Conservation (phyloP, 176 grass and related monocot species). For the bread wheat (Triticum aestivum) region DNA sequence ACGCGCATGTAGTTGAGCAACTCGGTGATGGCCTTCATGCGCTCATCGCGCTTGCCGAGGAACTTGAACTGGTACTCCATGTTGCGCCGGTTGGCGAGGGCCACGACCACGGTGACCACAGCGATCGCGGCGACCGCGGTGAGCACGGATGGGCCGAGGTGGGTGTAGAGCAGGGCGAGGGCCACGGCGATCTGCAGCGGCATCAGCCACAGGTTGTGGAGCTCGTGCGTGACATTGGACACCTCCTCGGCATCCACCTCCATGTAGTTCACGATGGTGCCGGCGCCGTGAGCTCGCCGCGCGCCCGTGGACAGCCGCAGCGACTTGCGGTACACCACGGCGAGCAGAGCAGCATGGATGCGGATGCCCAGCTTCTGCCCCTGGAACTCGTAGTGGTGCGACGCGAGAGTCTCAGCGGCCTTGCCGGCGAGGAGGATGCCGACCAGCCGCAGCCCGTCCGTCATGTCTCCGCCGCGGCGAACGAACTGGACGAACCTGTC, state of each 20-base stretch:
- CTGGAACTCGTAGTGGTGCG: slow-evolving; percentile 80
- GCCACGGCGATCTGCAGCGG: slow-evolving; percentile 59
- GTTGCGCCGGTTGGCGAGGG: slow-evolving; percentile 49
- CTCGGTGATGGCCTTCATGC: slow-evolving; percentile 75
- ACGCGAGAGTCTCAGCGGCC: slow-evolving; percentile 51
- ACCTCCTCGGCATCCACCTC: slow-evolving; percentile 71
- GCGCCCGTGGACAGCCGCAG: slow-evolving; percentile 61
- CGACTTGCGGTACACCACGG: slow-evolving; percentile 64
- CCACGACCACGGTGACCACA: slow-evolving; percentile 42
- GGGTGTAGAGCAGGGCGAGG: slow-evolving; percentile 45
- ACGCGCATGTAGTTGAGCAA: slow-evolving; percentile 70
- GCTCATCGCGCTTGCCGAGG: slow-evolving; percentile 61
- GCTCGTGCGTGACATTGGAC: slow-evolving; percentile 54
- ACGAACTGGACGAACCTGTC: slow-evolving; percentile 55
- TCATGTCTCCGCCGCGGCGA: slow-evolving; percentile 2
- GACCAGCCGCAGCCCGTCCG: slow-evolving; percentile 43
- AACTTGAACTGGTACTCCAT: slow-evolving; percentile 59
- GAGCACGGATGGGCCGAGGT: slow-evolving; percentile 51
- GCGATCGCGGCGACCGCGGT: slow-evolving; percentile 46
- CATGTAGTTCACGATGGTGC: slow-evolving; percentile 71
- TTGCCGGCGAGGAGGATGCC: slow-evolving; percentile 44
- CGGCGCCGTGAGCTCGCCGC: slow-evolving; percentile 56
- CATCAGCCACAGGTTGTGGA: slow-evolving; percentile 76
- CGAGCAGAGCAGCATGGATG: slow-evolving; percentile 55
- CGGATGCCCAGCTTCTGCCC: slow-evolving; percentile 64